Conservation (phyloP, 2,329 filamentous ascomycete species). For the Ascochyta koolunga region DNA sequence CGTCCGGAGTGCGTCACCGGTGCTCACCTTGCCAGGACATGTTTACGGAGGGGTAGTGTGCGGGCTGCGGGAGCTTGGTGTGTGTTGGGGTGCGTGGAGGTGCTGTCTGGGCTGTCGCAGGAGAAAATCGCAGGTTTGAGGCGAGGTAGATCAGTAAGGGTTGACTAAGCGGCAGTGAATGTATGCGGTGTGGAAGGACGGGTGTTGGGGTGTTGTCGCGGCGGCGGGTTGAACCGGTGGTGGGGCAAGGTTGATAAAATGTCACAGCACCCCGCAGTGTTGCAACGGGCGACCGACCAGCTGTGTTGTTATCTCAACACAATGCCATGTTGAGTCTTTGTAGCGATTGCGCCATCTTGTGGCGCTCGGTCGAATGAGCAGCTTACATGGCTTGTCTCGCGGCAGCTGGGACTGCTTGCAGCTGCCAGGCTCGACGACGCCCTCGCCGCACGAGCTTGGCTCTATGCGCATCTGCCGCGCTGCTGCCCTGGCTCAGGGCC, state of each 20-base stretch:
- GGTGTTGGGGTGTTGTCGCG: conserved; percentile 23
- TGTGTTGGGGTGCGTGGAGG: conserved; percentile 18
- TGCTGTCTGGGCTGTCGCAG: conserved; percentile 18
- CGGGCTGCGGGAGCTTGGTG: conserved; percentile 28
- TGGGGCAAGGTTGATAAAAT: conserved; percentile 13
- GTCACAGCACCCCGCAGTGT: conserved; percentile 4
- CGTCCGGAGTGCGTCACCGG: conserved; percentile 12
- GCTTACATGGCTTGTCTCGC: background rate
- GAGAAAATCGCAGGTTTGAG: conserved; percentile 22
- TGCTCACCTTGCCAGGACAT: conserved; percentile 54
- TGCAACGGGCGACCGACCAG: conserved; percentile 8
- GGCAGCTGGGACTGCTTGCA: background rate
- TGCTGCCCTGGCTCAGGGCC: background rate
- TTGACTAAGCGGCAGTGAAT: conserved; percentile 32
- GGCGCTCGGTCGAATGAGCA: conserved; percentile 1
- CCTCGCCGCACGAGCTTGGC: background rate
- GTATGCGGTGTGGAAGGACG: conserved; percentile 32
- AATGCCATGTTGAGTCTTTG: background rate
- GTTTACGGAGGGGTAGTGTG: conserved; percentile 38
- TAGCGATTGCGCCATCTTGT: conserved; percentile 9
- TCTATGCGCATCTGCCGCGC: conserved; percentile 12
- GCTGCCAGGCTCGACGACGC: background rate
- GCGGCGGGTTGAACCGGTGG: conserved; percentile 25
- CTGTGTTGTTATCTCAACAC: conserved; percentile 1
- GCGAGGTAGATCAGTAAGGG: conserved; percentile 21